Base-by-base conservation (phyloP, 2,329 filamentous ascomycete genomes). In the Cordyceps fumosorosea region DNA sequence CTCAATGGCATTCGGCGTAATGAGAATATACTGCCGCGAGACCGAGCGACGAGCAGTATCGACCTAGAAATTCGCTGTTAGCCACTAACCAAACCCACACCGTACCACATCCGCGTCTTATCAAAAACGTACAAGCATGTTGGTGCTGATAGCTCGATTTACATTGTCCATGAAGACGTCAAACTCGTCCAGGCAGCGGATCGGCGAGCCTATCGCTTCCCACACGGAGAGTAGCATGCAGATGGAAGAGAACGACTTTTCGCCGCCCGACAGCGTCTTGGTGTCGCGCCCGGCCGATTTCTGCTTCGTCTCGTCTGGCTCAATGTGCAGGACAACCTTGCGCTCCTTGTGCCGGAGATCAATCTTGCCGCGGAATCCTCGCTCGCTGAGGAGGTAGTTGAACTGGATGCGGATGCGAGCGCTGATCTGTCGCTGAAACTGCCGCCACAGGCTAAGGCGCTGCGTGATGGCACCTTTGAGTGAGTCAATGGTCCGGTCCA, bases 101-200 rank as follows among this genome's bases (percentile, higher is more conserved):
- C 8, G 5, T 14, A 37, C n/a, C 26, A 57, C 1, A 45, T 3
- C 14, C 20, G 7, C 24, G n/a, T n/a, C 22, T 44, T 14, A 44
- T 22, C 8, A 16, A 2, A n/a, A 50, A 81, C 87, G 79, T 78
- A 91, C 89, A 74, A 99, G 89, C 89, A 99, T 91, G 65, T 90
- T 89, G 69, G 96, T 96, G 72, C 91, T 96, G 68, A 96, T 90
- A 62, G 90, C 91, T 64, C 95, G 87, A 75, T 99, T 99, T 63
- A 98, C 91, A 67, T 89, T 91, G 75, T 99, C 95, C 95, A 99
- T 99, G 80, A 97, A 99, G 37, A 99, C 95, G 73, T 99, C 95
- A 71, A 98, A 99, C 75, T 99, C 95, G 75, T 99, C 95, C 60
- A 99, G 81, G 71, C 95, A 99, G 60, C 95, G 86, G 64, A 99